A percentile compares a stretch with the other conserved stretches of the same genome.
These are phyloP conservation scores for Picea glauca DNA, from an alignment of 75 land plant genomes.

Conservation along the genomic window DNA sequence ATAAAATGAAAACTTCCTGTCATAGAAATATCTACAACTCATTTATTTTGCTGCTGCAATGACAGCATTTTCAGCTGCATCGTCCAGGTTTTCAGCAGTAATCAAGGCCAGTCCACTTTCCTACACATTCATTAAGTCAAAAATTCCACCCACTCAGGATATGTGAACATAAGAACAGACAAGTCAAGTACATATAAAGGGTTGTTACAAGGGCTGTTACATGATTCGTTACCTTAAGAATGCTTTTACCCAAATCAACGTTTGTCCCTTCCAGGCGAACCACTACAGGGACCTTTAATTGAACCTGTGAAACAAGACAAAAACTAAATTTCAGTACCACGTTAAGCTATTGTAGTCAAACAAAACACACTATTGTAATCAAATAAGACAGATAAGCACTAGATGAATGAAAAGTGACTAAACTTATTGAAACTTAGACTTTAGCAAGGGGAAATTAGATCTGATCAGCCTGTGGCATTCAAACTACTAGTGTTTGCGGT, in stretches of 20 bases:
- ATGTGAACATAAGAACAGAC: not conserved
- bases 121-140: slow-evolving; percentile 28
- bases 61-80: slow-evolving; percentile 95
- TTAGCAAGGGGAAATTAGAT: no score
- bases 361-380: not conserved
- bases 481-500: no score
- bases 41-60: slow-evolving; percentile 35
- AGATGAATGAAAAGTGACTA: not conserved
- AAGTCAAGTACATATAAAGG: not conserved
- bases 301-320: slow-evolving; percentile 42
- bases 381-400: not conserved
- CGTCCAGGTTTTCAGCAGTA: slow-evolving; percentile 95
- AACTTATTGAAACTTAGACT: no score
- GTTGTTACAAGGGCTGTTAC: not conserved
- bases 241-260: slow-evolving; percentile 96
- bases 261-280: slow-evolving; percentile 99
- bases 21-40: not conserved
- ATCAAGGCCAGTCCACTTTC: slow-evolving; percentile 95
- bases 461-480: no score
- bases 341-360: not conserved
- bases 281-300: slow-evolving; percentile 88
- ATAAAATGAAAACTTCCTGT: no score
- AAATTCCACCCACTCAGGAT: not conserved
- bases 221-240: slow-evolving; percentile 68
- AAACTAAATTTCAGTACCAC: not conserved